Conservation (phyloP, 2,329 filamentous ascomycete species). For the Scopulariopsis brevicaulis region DNA sequence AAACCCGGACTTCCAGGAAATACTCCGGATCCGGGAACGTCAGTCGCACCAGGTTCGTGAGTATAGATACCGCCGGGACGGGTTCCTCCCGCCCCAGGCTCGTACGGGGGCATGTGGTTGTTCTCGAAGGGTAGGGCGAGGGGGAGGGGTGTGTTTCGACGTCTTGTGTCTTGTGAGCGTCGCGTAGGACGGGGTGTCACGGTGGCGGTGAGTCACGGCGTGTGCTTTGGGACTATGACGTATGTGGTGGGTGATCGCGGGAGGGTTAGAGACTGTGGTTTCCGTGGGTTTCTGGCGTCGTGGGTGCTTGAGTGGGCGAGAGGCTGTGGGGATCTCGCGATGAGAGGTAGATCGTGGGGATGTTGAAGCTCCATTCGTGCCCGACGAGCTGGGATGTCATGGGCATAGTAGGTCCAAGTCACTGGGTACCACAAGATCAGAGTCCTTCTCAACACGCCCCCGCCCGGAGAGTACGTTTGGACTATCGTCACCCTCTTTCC, state of each 20-base stretch:
- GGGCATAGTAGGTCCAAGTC: not conserved
- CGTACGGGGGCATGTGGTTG: not conserved
- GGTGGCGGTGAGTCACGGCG: not conserved
- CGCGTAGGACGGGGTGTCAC: not conserved
- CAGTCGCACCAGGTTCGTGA: not conserved
- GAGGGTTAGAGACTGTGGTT: not conserved
- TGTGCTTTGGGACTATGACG: not conserved
- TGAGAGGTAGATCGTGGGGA: not conserved
- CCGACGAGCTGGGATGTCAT: not conserved
- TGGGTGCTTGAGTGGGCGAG: not conserved
- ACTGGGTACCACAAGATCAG: not conserved
- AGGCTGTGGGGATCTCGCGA: not conserved
- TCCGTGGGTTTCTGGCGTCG: not conserved
- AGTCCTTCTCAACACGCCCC: no score
- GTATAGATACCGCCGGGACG: not conserved
- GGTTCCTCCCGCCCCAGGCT: not conserved
- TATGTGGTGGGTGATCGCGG: not conserved
- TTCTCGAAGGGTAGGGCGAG: not conserved
- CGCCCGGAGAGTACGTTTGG: not conserved
- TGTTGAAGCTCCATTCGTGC: not conserved
- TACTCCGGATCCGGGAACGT: not conserved
- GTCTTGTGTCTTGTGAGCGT: not conserved
- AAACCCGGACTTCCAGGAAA: not conserved
- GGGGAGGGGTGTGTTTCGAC: not conserved
- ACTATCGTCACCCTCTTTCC: not conserved